A percentile compares a stretch with the other conserved stretches of the same genome.
Evolutionary conservation across 352 stramenopile species (phyloP).

Genomic region (Plasmopara viticola): DNA sequence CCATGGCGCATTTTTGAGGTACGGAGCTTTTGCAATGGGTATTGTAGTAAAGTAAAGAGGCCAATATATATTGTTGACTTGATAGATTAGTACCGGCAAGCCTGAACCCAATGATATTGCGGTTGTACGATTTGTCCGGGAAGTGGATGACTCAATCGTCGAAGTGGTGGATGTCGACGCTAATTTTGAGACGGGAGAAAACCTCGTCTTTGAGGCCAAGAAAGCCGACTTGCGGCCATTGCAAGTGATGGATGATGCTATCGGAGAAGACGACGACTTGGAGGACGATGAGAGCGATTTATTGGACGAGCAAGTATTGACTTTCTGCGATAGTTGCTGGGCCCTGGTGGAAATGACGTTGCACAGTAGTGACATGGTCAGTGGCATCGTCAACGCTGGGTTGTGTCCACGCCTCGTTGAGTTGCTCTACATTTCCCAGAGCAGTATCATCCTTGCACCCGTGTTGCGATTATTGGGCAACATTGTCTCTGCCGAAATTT

Average conservation of each 20-base stretch:
- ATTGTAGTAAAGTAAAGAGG: not conserved
- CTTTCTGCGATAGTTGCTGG: conserved; percentile 82
- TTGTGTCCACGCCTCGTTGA: conserved; percentile 73
- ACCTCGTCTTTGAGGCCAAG: conserved; percentile 67
- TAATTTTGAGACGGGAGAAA: conserved; percentile 85
- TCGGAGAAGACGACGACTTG: conserved; percentile 68
- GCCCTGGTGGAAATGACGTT: conserved; percentile 76
- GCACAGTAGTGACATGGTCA: conserved; percentile 59
- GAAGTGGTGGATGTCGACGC: conserved; percentile 85
- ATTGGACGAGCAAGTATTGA: conserved; percentile 81
- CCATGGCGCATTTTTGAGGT: conserved; percentile 84
- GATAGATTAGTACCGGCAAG: conserved; percentile 67
- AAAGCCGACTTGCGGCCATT: conserved; percentile 57
- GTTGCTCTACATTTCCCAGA: conserved; percentile 78
- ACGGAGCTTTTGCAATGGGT: conserved; percentile 4
- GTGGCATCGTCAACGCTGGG: conserved; percentile 49
- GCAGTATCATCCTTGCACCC: conserved; percentile 72
- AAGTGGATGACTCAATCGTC: conserved; percentile 64
- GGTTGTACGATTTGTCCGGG: conserved; percentile 73
- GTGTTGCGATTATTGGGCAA: conserved; percentile 74
- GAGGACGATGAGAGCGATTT: conserved; percentile 66
- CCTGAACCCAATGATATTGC: conserved; percentile 78
- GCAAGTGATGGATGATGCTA: conserved; percentile 75
- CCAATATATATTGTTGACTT: conserved; percentile 2
- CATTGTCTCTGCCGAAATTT: conserved; percentile 76